Conservation (phyloP, 1,284 basidiomycete genomes). For the Lignosus rhinocerotis region DNA sequence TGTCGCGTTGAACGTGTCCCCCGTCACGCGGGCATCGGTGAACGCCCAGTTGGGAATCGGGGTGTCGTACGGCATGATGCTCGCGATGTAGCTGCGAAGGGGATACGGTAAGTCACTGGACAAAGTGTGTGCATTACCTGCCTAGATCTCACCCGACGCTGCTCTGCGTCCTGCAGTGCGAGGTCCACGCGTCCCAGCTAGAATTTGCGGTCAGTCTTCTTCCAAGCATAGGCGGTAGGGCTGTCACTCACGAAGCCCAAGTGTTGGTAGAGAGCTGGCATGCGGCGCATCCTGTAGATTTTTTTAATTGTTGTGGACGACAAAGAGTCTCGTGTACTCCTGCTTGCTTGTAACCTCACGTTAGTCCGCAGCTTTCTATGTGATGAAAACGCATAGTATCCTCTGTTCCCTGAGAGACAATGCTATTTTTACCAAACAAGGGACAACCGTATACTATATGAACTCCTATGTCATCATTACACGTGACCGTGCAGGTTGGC, state of each 20-base stretch:
- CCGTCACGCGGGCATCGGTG: not conserved
- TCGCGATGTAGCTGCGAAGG: not conserved
- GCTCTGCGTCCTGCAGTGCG: constrained; percentile 2
- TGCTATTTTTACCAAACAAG: too few species aligned
- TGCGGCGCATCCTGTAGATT: not conserved
- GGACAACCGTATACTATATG: too few species aligned
- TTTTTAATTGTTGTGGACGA: not conserved
- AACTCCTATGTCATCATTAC: too few species aligned
- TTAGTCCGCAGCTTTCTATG: not conserved
- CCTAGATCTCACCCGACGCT: not conserved
- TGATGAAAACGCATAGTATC: not conserved
- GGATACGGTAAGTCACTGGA: not conserved
- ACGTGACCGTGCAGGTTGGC: too few species aligned
- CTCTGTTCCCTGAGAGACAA: too few species aligned
- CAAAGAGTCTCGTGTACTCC: not conserved
- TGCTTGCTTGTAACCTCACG: not conserved
- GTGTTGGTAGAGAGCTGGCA: not conserved
- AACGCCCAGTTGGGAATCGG: constrained; percentile 4
- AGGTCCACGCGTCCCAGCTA: constrained; percentile 1
- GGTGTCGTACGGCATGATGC: constrained; percentile 1
- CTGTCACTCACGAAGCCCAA: not conserved
- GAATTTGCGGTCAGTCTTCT: not conserved
- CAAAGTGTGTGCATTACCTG: not conserved
- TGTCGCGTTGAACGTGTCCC: not conserved
- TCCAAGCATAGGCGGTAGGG: not conserved